Conservation (phyloP, 345 rosid genomes). For the Kandelia obovata region DNA sequence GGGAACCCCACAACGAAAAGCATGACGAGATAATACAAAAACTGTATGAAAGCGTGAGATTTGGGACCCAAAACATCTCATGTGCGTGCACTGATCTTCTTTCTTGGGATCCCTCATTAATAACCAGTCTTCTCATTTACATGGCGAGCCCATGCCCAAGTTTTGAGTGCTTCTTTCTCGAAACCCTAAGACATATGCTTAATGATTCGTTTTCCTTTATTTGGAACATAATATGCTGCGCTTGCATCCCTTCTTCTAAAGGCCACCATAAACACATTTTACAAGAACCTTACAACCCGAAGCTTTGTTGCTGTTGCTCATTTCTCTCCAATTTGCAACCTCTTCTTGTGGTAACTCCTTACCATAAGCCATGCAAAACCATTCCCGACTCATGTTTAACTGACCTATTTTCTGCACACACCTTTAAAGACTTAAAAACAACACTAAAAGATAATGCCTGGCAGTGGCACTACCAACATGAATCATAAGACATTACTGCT, state of each 20-base stretch:
- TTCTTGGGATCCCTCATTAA: conserved; percentile 28
- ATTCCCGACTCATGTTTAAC: conserved; percentile 7
- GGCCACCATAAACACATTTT: background rate
- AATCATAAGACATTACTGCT: background rate
- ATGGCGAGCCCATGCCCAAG: conserved; percentile 21
- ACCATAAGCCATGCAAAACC: background rate
- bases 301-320: background rate
- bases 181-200: conserved; percentile 25
- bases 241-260: conserved; percentile 8
- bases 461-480: background rate
- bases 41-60: conserved; percentile 23
- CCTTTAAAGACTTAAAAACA: background rate
- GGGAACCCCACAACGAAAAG: conserved; percentile 13
- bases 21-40: conserved; percentile 16
- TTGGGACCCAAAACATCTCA: conserved; percentile 42
- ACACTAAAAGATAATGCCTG: background rate
- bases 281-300: background rate
- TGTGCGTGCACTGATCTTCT: conserved; percentile 39
- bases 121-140: conserved; percentile 33
- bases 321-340: conserved; percentile 9
- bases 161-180: conserved; percentile 35
- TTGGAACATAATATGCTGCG: conserved; percentile 15
- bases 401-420: conserved; percentile 25
- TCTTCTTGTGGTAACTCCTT: background rate
- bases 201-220: conserved; percentile 34